Evolutionary conservation across 2,329 filamentous ascomycete species (phyloP).

Genomic region (Alternaria brassicae): DNA sequence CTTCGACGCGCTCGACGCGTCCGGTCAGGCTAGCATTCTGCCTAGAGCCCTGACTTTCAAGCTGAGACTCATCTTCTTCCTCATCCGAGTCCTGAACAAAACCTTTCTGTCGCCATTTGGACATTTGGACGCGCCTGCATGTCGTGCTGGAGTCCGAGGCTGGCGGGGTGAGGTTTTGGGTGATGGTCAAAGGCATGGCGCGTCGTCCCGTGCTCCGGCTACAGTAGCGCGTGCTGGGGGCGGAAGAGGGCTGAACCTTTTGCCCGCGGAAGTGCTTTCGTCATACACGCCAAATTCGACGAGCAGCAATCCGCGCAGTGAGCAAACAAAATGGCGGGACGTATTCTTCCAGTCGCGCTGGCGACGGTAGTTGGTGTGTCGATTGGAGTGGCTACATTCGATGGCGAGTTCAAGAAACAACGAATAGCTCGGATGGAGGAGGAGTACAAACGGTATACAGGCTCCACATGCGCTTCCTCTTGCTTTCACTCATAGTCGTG

Average conservation of each 20-base stretch:
- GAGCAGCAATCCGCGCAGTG: background rate
- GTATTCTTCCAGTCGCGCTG: constrained; percentile 43
- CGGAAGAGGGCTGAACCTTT: constrained; percentile 27
- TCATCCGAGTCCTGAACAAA: constrained; percentile 61
- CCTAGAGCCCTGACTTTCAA: constrained; percentile 34
- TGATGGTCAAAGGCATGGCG: constrained; percentile 24
- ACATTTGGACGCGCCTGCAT: constrained; percentile 54
- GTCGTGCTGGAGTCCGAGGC: constrained; percentile 30
- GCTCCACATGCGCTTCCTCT: background rate
- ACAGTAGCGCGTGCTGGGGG: constrained; percentile 23
- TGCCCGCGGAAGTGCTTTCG: constrained; percentile 23
- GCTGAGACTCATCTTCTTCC: constrained; percentile 50
- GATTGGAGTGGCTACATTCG: constrained; percentile 45
- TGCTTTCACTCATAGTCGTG: constrained; percentile 18
- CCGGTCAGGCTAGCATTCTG: constrained; percentile 18
- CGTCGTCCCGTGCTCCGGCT: constrained; percentile 32
- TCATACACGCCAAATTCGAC: constrained; percentile 18
- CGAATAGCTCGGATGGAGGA: constrained; percentile 41
- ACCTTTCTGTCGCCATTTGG: constrained; percentile 57
- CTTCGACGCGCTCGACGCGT: constrained; percentile 33
- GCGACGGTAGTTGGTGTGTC: constrained; percentile 42
- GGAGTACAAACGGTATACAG: constrained; percentile 41
- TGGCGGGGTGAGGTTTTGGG: constrained; percentile 23
- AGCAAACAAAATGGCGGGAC: constrained; percentile 38
- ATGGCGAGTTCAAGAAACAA: constrained; percentile 45